Evolutionary conservation across 2,329 filamentous ascomycete genomes (phyloP).

Genomic region (Alternaria angustiovoidea): DNA sequence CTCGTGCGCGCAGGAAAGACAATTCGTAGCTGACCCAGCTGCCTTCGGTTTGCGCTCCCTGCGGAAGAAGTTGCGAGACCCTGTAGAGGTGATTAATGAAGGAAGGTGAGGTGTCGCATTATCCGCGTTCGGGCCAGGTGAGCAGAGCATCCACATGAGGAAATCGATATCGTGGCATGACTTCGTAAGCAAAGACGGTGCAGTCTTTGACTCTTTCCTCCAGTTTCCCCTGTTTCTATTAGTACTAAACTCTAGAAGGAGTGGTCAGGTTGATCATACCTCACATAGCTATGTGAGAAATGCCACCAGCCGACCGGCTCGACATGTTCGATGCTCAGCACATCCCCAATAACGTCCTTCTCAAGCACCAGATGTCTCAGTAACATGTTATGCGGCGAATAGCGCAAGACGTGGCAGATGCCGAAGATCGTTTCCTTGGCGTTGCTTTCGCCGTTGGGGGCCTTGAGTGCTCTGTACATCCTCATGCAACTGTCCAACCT

Average conservation of each 20-base stretch:
- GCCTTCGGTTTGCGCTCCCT: conserved; percentile 75
- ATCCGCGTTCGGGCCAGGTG: conserved; percentile 61
- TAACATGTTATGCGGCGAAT: conserved; percentile 90
- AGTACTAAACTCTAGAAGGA: conserved; percentile 1
- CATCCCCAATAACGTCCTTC: conserved; percentile 79
- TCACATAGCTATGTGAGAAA: conserved; percentile 70
- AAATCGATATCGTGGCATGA: conserved; percentile 97
- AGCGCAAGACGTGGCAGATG: conserved; percentile 91
- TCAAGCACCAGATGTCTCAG: conserved; percentile 79
- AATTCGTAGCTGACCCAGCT: conserved; percentile 85
- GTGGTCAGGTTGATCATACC: conserved; percentile 49
- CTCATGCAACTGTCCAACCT: conserved; percentile 78
- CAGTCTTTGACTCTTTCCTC: conserved; percentile 80
- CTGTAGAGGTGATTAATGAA: conserved; percentile 75
- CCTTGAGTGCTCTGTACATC: conserved; percentile 69
- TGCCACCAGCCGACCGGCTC: conserved; percentile 98
- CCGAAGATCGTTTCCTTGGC: conserved; percentile 69
- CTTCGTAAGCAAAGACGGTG: conserved; percentile 87
- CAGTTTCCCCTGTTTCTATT: conserved; percentile 76
- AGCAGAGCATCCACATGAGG: conserved; percentile 87
- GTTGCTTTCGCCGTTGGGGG: background rate
- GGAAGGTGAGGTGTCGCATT: conserved; percentile 72
- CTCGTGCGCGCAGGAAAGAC: conserved; percentile 79
- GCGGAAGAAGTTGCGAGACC: conserved; percentile 80
- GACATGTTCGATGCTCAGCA: conserved; percentile 87